Base-by-base conservation (phyloP, 331 rosid genomes). In the Telfairia occidentalis region DNA sequence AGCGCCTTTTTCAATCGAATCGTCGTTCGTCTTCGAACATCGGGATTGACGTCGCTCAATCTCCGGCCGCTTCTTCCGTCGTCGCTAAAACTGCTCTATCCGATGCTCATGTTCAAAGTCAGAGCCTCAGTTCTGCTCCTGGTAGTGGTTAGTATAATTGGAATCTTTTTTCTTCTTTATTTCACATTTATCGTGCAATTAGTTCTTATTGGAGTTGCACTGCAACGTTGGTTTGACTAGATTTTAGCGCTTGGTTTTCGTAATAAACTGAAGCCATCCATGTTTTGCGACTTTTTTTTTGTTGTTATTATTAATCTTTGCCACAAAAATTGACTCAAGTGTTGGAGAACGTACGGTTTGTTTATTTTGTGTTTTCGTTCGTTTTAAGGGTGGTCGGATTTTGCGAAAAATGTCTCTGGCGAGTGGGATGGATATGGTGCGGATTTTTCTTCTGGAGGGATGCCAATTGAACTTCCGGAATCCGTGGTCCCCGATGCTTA, bases 361-460 rank as follows among this genome's bases (percentile, higher is more conserved):
- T 29, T 38, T n/a, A 59, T 84, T 61, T 76, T n/a, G 30, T 46
- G 40, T 49, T 48, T 71, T 35, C 34, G 45, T 83, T 32, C 74
- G 83, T 76, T 75, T 74, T 7, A 30, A 86, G 90, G 83, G 3
- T 91, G 98, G 98, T 81, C 89, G 3, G 89, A 90, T 84, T 90
- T 94, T 81, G 81, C 98, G 52, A 78, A 55, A 60, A 87, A 90
- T 79, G 88, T 88, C 21, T 94, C 97, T 2, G 98, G 97, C 63
- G 98, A 94, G 81, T 94, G 98, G 98, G 98, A 91, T 80, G 99
- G 99, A 74, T 81, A 83, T 79, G 93, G 92, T 46, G 99, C 97
- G 12, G 97, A 92, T 45, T 95, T 95, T 85, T 76, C 89, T 75
- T 78, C 57, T 35, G 90, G 83, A 84, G 97, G 97, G 79, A 82